These are phyloP conservation scores for Rhizophlyctis rosea DNA, from an alignment of 192 early-diverging fungal species.

Conservation along the genomic window DNA sequence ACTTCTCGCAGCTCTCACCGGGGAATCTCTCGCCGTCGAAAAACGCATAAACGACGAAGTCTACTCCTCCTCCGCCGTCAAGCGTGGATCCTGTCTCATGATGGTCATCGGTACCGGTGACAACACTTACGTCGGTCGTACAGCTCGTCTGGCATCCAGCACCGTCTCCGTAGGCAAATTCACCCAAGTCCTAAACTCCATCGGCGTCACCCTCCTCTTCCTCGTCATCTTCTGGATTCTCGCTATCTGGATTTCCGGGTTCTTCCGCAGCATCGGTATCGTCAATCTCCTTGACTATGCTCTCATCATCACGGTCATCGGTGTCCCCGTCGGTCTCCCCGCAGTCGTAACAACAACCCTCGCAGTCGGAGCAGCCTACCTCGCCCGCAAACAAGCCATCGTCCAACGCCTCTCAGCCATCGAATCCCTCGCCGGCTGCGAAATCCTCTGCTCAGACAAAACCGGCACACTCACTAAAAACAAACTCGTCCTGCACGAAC, in stretches of 20 bases:
- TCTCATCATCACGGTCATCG: conserved; percentile 87
- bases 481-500: conserved; percentile 49
- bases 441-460: conserved; percentile 90
- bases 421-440: conserved; percentile 92
- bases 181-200: conserved; percentile 75
- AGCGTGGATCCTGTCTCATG: conserved; percentile 77
- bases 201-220: conserved; percentile 67
- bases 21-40: conserved; percentile 77
- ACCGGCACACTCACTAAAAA: conserved; percentile 91
- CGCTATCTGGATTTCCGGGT: conserved; percentile 75
- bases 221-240: conserved; percentile 81
- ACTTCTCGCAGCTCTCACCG: conserved; percentile 63
- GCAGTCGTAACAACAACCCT: conserved; percentile 85
- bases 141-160: conserved; percentile 38
- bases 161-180: conserved; percentile 73
- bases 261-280: conserved; percentile 77
- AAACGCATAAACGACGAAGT: conserved; percentile 72
- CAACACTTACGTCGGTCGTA: conserved; percentile 83
- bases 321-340: conserved; percentile 90
- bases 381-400: conserved; percentile 87
- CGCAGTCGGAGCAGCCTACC: conserved; percentile 83
- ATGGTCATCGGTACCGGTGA: conserved; percentile 75
- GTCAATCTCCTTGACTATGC: conserved; percentile 49
- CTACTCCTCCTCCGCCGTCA: conserved; percentile 78
- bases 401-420: conserved; percentile 86